Percentiles rank a stretch among this genome's conserved stretches.
Evolutionary conservation across 768 basidiomycete species (phyloP).

Genomic region (Piloderma croceum): DNA sequence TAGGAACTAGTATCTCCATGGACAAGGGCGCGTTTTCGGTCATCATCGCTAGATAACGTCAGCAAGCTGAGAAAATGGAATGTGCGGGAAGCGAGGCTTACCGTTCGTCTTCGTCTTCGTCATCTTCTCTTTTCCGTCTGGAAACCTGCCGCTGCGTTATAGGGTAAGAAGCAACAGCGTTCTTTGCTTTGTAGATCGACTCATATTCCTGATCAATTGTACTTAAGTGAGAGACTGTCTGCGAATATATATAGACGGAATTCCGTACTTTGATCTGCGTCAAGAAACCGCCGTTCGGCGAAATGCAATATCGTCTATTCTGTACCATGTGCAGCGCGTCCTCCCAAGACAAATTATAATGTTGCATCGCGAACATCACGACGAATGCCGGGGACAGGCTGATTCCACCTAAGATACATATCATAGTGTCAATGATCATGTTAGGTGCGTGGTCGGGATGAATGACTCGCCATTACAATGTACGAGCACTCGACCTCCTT

Average conservation of each 20-base stretch:
- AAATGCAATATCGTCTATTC: constrained; percentile 89
- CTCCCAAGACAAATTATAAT: constrained; percentile 77
- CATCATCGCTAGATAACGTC: no score
- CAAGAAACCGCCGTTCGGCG: constrained; percentile 86
- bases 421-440: not conserved
- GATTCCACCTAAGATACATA: constrained; percentile 60
- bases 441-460: not conserved
- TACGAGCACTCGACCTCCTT: constrained; percentile 72
- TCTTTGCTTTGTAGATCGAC: constrained; percentile 79
- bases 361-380: constrained; percentile 91
- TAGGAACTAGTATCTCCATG: no score
- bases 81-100: no score
- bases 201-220: constrained; percentile 71
- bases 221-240: not conserved
- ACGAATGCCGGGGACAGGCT: constrained; percentile 84
- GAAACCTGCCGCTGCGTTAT: constrained; percentile 38
- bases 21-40: no score
- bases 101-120: constrained; percentile 67
- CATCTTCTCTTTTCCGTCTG: constrained; percentile 60
- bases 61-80: no score
- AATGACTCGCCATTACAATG: constrained; percentile 74
- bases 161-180: constrained; percentile 61
- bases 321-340: constrained; percentile 85
- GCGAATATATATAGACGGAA: not conserved
- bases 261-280: constrained; percentile 79